A percentile compares a stretch with the other conserved stretches of the same genome.
These are phyloP conservation scores for Chaetomidium leptoderma DNA, from an alignment of 495 filamentous ascomycete genomes.

Conservation along the genomic window DNA sequence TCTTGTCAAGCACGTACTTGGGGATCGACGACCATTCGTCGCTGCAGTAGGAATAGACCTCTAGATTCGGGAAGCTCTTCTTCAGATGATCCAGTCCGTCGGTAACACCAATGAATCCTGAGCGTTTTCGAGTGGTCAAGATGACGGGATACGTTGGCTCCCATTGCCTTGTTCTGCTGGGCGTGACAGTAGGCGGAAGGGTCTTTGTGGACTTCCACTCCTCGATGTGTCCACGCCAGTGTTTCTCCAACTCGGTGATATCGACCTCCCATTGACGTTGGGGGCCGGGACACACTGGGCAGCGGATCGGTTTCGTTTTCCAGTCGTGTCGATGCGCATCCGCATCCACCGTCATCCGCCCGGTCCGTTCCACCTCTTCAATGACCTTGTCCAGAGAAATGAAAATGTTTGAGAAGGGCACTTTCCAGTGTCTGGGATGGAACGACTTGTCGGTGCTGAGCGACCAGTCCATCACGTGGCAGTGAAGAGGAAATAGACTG, in stretches of 20 bases:
- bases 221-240: slow-evolving; percentile 1
- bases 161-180: not conserved
- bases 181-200: not conserved
- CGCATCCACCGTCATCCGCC: not conserved
- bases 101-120: not conserved
- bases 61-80: not conserved
- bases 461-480: not conserved
- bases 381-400: not conserved
- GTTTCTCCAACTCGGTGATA: not conserved
- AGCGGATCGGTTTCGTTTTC: slow-evolving; percentile 3
- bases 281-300: slow-evolving; percentile 1
- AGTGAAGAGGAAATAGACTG: slow-evolving; percentile 1
- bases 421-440: slow-evolving; percentile 1
- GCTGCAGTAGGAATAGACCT: not conserved
- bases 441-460: slow-evolving; percentile 5
- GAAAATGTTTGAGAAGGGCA: slow-evolving; percentile 2
- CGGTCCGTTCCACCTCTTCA: not conserved
- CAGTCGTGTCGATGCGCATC: not conserved
- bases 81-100: not conserved
- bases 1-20: slow-evolving; percentile 3
- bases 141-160: slow-evolving; percentile 1
- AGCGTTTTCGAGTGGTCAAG: not conserved
- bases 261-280: slow-evolving; percentile 1
- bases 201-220: slow-evolving; percentile 4
- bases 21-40: not conserved